Base-by-base conservation (phyloP, 2,329 filamentous ascomycete species). In the Cladosporium sp. region DNA sequence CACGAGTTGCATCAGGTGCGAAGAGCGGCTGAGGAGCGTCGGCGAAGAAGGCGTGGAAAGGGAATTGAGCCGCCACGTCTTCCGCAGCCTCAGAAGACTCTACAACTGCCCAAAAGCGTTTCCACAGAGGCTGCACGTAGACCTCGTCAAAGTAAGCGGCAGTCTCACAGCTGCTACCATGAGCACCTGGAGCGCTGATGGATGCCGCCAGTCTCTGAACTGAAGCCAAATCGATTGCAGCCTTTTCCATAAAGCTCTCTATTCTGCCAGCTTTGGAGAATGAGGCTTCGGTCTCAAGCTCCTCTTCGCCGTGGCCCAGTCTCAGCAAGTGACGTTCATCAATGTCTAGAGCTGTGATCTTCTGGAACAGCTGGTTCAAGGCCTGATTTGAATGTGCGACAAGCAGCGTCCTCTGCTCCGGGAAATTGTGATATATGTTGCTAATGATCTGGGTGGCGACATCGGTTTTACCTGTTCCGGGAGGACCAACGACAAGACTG, bases 371-470 rank as follows among this genome's bases (percentile, higher is more conserved):
- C 67, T 99, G 93, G 64, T 99, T 99, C 8, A 99, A 76, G 2
- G 93, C 95, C 68, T 99, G 95, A 65, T 99, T 99, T 70, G 92
- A 97, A 68, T 99, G 93, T 4, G 93, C 93, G 56, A 99, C 83
- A 36, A 99, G 81, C 15, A 99, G 74, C 0, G 93, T 99, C 60
- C 89, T 86, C 68, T 99, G 90, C 56, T 85, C 78, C 7, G 93
- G 91, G 66, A 96, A 99, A 70, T 97, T 96, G 74, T 97, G 92
- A 66, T 99, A 99, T 60, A 99, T 87, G 68, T 97, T 96, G 74
- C 89, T 96, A 72, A 99, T 99, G 66, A 97, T 95, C 69, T 99
- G 93, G 4, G 92, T 96, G 42, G 90, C 91, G 47, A 99, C 93
- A 70, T 99, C 93, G n/a, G 93, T 99, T 75, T 99, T 99, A 56